phyloP scores from a whole-genome alignment of 441 rosid species.

The Brassica balearica region DNA sequence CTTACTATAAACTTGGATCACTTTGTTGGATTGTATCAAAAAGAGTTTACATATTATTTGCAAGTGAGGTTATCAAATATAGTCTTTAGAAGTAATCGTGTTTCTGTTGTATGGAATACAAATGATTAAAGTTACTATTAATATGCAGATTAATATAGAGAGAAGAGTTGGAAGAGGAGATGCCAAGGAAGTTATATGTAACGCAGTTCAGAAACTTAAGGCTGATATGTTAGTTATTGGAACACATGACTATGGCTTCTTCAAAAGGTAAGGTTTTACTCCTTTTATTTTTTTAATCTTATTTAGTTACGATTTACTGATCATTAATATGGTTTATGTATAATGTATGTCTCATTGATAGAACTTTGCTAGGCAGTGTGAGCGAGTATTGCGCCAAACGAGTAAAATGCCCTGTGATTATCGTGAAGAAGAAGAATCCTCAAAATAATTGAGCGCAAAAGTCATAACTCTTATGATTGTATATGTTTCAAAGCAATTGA shows the following conservation, averaged over 20 bases:
- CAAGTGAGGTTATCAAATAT: background rate
- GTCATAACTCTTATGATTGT: slow-evolving; percentile 7
- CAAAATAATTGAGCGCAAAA: background rate
- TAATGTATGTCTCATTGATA: slow-evolving; percentile 32
- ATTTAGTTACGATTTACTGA: background rate
- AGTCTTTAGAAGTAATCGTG: slow-evolving; percentile 1
- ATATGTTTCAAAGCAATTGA: slow-evolving; percentile 7
- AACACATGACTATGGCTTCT: slow-evolving; percentile 91
- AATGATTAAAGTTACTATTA: too few relatives aligned
- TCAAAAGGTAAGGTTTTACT: slow-evolving; percentile 58
- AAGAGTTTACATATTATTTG: background rate
- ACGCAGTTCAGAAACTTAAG: slow-evolving; percentile 60
- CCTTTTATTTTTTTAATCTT: background rate
- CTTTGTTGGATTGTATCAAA: background rate
- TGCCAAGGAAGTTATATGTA: slow-evolving; percentile 80
- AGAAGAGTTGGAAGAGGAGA: slow-evolving; percentile 77
- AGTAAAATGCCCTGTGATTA: slow-evolving; percentile 74
- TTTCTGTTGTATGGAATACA: slow-evolving; percentile 1
- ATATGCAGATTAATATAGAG: slow-evolving; percentile 62
- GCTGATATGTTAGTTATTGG: slow-evolving; percentile 88
- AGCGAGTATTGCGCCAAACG: slow-evolving; percentile 79
- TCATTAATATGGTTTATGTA: background rate
- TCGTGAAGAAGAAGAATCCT: slow-evolving; percentile 53
- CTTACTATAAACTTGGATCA: background rate
- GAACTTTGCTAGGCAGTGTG: slow-evolving; percentile 79